Evolutionary conservation across 768 basidiomycete species (phyloP), one percentile per base, ranked within the genome.

Genomic region (Boletellus ananas): DNA sequence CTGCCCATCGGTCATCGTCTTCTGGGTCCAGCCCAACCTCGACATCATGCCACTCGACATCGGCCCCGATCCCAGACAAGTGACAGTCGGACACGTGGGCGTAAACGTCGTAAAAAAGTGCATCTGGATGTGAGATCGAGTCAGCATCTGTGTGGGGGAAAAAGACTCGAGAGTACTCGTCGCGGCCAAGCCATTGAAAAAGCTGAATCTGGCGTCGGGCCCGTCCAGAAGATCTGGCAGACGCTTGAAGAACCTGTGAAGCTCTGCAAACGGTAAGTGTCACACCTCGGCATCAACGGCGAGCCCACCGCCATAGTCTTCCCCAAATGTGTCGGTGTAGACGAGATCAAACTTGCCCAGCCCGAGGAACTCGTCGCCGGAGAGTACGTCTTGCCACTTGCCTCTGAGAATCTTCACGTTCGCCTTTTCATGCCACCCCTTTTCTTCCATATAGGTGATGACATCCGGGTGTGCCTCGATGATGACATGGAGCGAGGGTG

Each of bases 121-220:
- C 75, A 71, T 94, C 93, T 95, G 60, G n/a, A 38, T 52, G 29
- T 43, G 31, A 10, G 29, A 29, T 21, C 18, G 7, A 35, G 40
- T 54, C 43, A 51, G 44, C 17, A 40, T 23, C 36, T 21, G 18
- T 33, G 14, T 11, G 20, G 8, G 6, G 33, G 16, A 35, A 53
- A 34, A 47, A 31, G 40, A 34, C 43, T 35, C 33, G 3, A 21
- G 20, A 72, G 65, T 62, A 88, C 91, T 93, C 8, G 93, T 97
- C 27, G 94, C 95, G 14, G 91, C 96, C 9, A 99, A 79, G 12
- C 96, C 96, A 62, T 99, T 92, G 78, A 98, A 99, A 71, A 98
- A 99, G 52, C 92, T 87, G 64, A 94, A 90, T 14, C 82, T 75
- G n/a, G 87, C 85, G 13, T 83, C 74, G n/a, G 82, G 78, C 13